Evolutionary conservation across 768 basidiomycete genomes (phyloP).

Genomic region (Mycena capillaripes): DNA sequence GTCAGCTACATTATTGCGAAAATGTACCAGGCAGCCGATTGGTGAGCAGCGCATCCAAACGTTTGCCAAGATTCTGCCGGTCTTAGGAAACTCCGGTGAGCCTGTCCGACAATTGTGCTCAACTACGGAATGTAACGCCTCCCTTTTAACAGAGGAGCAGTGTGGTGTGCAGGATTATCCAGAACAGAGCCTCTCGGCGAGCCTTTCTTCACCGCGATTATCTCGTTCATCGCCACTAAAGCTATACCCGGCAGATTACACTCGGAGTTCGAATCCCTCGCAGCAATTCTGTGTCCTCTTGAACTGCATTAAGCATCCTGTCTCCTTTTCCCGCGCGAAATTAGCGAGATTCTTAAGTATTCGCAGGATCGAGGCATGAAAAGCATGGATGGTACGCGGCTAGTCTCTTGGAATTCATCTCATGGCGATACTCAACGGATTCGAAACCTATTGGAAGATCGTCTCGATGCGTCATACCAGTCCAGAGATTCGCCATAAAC

Average conservation of each 20-base stretch:
- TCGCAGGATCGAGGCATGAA: not conserved
- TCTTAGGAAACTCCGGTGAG: too few relatives aligned
- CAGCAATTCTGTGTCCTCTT: not conserved
- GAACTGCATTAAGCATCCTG: not conserved
- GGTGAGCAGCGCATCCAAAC: too few relatives aligned
- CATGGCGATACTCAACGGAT: constrained; percentile 4
- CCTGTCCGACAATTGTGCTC: too few relatives aligned
- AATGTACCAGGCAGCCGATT: too few relatives aligned
- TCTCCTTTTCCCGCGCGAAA: not conserved
- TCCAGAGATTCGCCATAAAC: not conserved
- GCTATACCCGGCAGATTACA: not conserved
- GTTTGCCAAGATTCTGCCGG: too few relatives aligned
- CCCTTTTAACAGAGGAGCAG: not conserved
- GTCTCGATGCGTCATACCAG: not conserved
- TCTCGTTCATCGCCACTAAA: not conserved
- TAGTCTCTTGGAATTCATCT: not conserved
- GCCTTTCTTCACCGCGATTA: not conserved
- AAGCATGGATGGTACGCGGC: not conserved
- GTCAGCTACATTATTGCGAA: too few relatives aligned
- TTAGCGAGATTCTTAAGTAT: not conserved
- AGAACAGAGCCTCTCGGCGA: not conserved
- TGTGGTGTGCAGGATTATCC: not conserved
- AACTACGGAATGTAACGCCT: not conserved
- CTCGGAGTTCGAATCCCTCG: not conserved
- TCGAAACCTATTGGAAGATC: not conserved